Evolutionary conservation across 257 asterid species (phyloP), one percentile per base, ranked within the genome.

Genomic region (Rauvolfia tetraphylla): DNA sequence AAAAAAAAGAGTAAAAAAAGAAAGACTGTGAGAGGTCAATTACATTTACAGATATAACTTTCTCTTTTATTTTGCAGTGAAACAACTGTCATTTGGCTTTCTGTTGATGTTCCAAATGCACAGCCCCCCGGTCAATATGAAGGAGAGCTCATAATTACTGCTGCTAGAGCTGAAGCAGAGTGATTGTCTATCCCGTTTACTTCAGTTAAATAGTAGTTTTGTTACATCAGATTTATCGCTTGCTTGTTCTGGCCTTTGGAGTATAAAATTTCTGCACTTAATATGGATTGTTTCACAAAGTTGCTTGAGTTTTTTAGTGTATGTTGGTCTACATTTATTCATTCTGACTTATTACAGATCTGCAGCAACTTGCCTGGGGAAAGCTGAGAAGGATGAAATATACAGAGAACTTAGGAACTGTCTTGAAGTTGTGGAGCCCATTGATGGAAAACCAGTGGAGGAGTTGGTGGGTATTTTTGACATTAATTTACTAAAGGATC

Each of bases 121-220:
- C 99, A 93, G 78, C 89, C 96, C 77, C 97, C 98, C 27, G 99
- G 98, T 75, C 98, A 90, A 81, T 95, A 95, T 80, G 99, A 91
- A 79, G 99, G 97, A 82, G 99, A 93, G 81, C 49, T 95, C 76
- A 83, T 90, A 75, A 83, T 95, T 79, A 90, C 96, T 62, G 98
- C 99, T 77, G 81, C 83, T 79, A 88, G 89, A 86, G 86, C 88
- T 83, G 94, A 90, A 59, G 53, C 95, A 87, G 93, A 86, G 99
- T 93, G 85, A 91, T 83, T 46, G 75, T 82, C 90, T 83, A 75
- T 77, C 82, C 91, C 74, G 81, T 81, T 72, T 80, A 68, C 80
- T 82, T 70, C 73, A 79, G 78, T 84, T 77, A 79, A 78, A 72
- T 81, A 81, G 44, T 81, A 54, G 69, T 73, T 73, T 76, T 48